phyloP scores from a whole-genome alignment of 164 flowering plant genomes.

The Chimonanthus salicifolius region DNA sequence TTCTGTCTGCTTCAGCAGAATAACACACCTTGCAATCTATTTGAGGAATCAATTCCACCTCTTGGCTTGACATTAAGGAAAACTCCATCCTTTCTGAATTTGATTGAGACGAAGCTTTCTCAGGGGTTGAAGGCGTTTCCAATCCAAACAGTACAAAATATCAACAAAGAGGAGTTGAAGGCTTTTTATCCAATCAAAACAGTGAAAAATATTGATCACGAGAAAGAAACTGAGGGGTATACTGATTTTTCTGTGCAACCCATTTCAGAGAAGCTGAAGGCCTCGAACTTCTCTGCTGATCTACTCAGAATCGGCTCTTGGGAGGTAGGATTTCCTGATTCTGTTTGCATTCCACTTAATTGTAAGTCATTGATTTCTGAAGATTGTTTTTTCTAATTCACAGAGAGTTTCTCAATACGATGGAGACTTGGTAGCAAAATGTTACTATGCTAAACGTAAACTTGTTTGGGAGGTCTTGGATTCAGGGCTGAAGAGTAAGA shows the following conservation, averaged over 20 bases:
- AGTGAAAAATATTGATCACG: background rate
- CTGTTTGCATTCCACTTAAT: background rate
- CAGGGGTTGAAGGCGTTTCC: background rate
- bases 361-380: background rate
- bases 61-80: constrained; percentile 15
- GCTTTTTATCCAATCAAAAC: background rate
- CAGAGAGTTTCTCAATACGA: constrained; percentile 46
- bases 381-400: constrained; percentile 7
- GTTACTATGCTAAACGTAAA: constrained; percentile 60
- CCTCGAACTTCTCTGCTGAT: constrained; percentile 39
- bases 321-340: constrained; percentile 35
- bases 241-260: background rate
- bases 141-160: background rate
- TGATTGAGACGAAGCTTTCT: constrained; percentile 15
- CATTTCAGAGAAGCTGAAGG: constrained; percentile 39
- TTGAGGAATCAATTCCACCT: constrained; percentile 2
- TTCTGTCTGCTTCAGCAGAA: background rate
- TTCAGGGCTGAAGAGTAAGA: constrained; percentile 51
- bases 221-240: background rate
- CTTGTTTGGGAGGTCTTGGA: constrained; percentile 78
- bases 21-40: background rate
- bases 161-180: background rate
- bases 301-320: constrained; percentile 47
- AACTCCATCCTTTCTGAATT: constrained; percentile 14
- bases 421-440: constrained; percentile 63